Conservation (phyloP, 495 filamentous ascomycete species). For the Aspergillus campestris region DNA sequence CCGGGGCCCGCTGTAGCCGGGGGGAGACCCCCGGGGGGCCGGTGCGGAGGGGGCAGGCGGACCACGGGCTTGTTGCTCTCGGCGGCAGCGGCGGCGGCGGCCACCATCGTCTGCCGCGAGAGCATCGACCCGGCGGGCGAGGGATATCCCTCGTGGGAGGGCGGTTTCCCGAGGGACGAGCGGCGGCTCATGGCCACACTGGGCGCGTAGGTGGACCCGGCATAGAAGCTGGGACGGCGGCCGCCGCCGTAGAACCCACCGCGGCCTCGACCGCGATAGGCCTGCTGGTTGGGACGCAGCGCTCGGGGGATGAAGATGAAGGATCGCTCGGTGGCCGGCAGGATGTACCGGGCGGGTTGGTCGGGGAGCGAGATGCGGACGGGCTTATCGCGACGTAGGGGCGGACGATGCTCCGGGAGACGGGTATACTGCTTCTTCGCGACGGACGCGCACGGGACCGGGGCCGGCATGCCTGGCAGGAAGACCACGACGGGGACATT, state of each 20-base stretch:
- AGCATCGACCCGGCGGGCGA: constrained; percentile 73
- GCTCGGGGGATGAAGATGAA: constrained; percentile 98
- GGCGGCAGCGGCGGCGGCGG: constrained; percentile 44
- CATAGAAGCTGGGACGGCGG: constrained; percentile 73
- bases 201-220: constrained; percentile 76
- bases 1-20: constrained; percentile 17
- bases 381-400: constrained; percentile 91
- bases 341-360: constrained; percentile 73
- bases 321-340: constrained; percentile 77
- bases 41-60: constrained; percentile 64
- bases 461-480: constrained; percentile 62
- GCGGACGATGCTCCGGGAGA: constrained; percentile 88
- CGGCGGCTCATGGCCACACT: constrained; percentile 86
- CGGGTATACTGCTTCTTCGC: constrained; percentile 82
- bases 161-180: constrained; percentile 73
- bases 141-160: constrained; percentile 63
- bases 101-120: constrained; percentile 51
- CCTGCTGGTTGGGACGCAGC: constrained; percentile 83
- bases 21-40: constrained; percentile 26
- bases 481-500: constrained; percentile 78
- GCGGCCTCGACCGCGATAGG: constrained; percentile 58
- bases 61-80: constrained; percentile 71
- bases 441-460: constrained; percentile 61
- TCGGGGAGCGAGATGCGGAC: constrained; percentile 88
- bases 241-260: constrained; percentile 59